Percentiles rank a stretch among this genome's conserved stretches.
phyloP scores from a whole-genome alignment of 129 eudicot species.

The Erigeron canadensis region DNA sequence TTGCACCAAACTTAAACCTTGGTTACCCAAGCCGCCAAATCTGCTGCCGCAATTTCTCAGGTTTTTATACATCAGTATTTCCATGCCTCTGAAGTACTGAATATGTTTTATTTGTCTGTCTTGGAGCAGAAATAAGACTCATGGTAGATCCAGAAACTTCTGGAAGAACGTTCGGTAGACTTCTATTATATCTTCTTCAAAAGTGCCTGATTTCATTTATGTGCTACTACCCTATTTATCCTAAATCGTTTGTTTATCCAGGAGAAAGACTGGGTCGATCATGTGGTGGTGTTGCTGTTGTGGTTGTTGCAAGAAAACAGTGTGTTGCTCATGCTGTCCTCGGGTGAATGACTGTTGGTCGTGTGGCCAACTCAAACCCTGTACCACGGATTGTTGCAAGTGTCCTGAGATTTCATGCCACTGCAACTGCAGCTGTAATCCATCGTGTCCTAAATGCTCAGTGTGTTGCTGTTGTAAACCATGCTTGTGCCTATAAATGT shows the following conservation, averaged over 20 bases:
- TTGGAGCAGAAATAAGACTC: constrained; percentile 23
- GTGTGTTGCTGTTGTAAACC: constrained; percentile 26
- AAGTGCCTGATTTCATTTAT: not conserved
- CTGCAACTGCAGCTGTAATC: constrained; percentile 26
- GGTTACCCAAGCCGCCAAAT: too few relatives aligned
- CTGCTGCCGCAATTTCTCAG: too few relatives aligned
- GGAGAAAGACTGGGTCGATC: constrained; percentile 12
- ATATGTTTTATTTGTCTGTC: not conserved
- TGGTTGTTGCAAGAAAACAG: constrained; percentile 8
- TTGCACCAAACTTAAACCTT: too few relatives aligned
- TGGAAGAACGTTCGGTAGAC: constrained; percentile 30
- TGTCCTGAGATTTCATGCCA: constrained; percentile 24
- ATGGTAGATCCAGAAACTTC: constrained; percentile 9
- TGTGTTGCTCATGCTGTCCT: constrained; percentile 9
- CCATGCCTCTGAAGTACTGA: not conserved
- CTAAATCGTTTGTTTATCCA: not conserved
- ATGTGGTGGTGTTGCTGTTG: constrained; percentile 23
- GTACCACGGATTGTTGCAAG: constrained; percentile 18
- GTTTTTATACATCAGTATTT: not conserved
- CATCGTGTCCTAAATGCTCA: constrained; percentile 21
- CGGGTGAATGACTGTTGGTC: not conserved
- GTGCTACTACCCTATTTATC: not conserved
- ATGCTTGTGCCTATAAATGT: constrained; percentile 32
- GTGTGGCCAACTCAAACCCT: not conserved
- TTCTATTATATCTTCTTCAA: not conserved